Conservation (phyloP, 257 asterid species). For the Striga asiatica region DNA sequence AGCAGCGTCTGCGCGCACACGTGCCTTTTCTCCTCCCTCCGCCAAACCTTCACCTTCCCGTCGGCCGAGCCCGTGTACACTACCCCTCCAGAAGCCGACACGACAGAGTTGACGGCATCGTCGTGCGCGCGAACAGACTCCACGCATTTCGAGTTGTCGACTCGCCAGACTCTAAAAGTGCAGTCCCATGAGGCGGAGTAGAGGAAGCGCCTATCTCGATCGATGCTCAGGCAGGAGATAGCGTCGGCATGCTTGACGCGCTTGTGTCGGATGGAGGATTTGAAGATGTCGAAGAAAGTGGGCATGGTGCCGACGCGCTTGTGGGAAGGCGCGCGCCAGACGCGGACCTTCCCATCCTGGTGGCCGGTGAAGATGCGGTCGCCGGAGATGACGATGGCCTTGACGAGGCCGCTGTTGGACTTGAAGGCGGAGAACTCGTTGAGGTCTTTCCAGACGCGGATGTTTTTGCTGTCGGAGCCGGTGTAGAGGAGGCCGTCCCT, state of each 20-base stretch:
- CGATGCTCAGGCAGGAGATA: not conserved
- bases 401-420: not conserved
- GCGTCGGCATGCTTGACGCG: not conserved
- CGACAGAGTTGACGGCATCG: not conserved
- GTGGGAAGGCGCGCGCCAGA: no score
- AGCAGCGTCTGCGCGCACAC: not conserved
- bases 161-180: not conserved
- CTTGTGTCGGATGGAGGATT: not conserved
- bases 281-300: not conserved
- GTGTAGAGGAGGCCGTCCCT: not conserved
- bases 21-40: not conserved
- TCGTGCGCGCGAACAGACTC: not conserved
- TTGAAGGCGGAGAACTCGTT: not conserved
- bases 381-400: constrained; percentile 2
- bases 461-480: constrained; percentile 1
- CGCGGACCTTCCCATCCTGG: not conserved
- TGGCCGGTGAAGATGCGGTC: not conserved
- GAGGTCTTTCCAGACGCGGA: not conserved
- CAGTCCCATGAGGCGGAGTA: not conserved
- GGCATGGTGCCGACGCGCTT: not conserved
- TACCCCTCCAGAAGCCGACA: not conserved
- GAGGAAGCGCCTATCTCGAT: not conserved
- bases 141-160: not conserved
- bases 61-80: not conserved
- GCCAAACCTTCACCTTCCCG: not conserved